Conservation (phyloP, 2,329 filamentous ascomycete genomes). For the Fusarium subtropicale region DNA sequence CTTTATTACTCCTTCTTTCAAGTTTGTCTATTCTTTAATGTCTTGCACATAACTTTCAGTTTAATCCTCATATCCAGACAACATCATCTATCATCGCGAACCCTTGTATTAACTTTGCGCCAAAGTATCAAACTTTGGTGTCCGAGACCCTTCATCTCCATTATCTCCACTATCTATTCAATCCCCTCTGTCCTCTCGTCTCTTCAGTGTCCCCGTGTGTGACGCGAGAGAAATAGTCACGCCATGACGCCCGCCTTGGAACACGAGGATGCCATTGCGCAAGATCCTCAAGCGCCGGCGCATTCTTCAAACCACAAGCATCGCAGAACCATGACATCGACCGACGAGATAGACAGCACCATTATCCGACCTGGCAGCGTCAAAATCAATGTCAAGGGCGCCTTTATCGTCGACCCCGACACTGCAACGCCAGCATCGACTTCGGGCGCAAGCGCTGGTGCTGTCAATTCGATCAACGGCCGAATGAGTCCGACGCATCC, state of each 20-base stretch:
- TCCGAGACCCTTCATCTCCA: conserved; percentile 28
- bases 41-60: not conserved
- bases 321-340: conserved; percentile 58
- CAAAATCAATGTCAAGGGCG: conserved; percentile 95
- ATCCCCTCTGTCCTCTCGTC: conserved; percentile 15
- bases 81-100: not conserved
- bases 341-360: conserved; percentile 69
- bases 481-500: conserved; percentile 62
- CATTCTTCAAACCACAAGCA: conserved; percentile 34
- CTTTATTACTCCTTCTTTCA: not conserved
- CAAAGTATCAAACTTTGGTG: conserved; percentile 7
- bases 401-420: conserved; percentile 93
- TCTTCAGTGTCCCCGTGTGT: conserved; percentile 13
- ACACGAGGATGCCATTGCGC: conserved; percentile 41
- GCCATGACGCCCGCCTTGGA: conserved; percentile 44
- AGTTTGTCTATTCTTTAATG: not conserved
- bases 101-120: conserved; percentile 11
- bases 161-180: conserved; percentile 23
- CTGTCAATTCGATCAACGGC: conserved; percentile 51
- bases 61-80: not conserved
- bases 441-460: conserved; percentile 44
- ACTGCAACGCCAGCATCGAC: conserved; percentile 62
- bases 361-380: conserved; percentile 76
- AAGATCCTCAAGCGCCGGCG: conserved; percentile 23
- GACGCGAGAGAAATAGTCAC: conserved; percentile 5